phyloP scores from a whole-genome alignment of 257 asterid genomes.

The Nicotiana undulata region DNA sequence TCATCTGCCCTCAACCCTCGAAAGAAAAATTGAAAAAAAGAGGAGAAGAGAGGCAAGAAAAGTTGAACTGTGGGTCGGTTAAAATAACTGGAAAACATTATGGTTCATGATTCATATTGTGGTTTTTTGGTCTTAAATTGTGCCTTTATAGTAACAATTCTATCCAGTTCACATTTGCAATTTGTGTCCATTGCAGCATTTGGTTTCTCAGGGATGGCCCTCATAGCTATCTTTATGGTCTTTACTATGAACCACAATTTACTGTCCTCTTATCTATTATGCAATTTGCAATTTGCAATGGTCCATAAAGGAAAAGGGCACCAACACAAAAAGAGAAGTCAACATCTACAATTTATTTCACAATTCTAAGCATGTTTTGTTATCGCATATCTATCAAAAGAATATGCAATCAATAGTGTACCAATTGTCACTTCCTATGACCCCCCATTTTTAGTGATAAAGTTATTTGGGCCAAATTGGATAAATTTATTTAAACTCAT shows the following conservation, averaged over 20 bases:
- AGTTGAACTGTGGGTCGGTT: too few species aligned
- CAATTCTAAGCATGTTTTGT: background rate
- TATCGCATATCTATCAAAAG: background rate
- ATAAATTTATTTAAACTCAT: too few species aligned
- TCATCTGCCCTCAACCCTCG: too few species aligned
- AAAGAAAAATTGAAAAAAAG: too few species aligned
- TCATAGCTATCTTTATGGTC: background rate
- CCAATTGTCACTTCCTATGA: background rate
- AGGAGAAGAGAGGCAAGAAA: too few species aligned
- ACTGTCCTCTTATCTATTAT: background rate
- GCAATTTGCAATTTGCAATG: constrained; percentile 14
- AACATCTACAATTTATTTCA: constrained; percentile 12
- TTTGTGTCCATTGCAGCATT: background rate
- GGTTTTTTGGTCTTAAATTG: background rate
- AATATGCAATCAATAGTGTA: background rate
- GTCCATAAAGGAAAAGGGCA: constrained; percentile 21
- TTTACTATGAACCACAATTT: background rate
- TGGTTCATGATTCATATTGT: background rate
- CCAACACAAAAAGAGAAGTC: constrained; percentile 16
- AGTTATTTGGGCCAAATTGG: background rate
- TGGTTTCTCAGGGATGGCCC: background rate
- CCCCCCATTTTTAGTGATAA: background rate
- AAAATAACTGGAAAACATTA: too few species aligned
- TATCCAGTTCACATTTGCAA: background rate
- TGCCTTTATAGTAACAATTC: background rate